Conservation (phyloP, 2,329 filamentous ascomycete genomes). For the Neonectria ditissima region DNA sequence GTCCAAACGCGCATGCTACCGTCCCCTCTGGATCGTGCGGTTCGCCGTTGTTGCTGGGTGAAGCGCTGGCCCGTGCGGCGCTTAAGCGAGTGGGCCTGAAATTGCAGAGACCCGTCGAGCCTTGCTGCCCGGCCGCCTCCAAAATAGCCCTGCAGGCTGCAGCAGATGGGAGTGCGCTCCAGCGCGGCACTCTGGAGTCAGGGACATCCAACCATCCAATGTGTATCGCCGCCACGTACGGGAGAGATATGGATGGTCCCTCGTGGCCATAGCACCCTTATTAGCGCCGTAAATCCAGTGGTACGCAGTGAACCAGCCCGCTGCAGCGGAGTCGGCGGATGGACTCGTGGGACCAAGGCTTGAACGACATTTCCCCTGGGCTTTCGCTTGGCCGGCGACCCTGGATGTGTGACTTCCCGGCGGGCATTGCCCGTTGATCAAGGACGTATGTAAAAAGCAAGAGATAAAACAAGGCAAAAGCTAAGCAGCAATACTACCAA, state of each 20-base stretch:
- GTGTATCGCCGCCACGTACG: not conserved
- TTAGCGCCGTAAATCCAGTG: not conserved
- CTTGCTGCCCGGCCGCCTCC: conserved; percentile 34
- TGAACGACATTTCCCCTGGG: not conserved
- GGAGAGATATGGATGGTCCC: not conserved
- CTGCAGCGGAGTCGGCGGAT: not conserved
- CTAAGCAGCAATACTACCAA: too few relatives aligned
- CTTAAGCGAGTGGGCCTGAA: conserved; percentile 49
- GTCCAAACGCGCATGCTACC: too few relatives aligned
- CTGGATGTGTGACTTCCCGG: not conserved
- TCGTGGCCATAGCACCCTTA: not conserved
- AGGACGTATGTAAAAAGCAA: not conserved
- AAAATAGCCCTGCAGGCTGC: conserved; percentile 39
- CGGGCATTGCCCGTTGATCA: not conserved
- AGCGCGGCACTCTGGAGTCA: too few relatives aligned
- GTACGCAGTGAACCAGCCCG: too few relatives aligned
- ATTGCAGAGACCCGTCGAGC: conserved; percentile 44
- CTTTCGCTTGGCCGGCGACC: not conserved
- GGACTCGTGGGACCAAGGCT: too few relatives aligned
- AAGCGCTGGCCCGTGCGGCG: conserved; percentile 46
- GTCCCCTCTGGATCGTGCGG: not conserved
- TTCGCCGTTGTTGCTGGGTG: conserved; percentile 44
- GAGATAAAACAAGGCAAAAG: not conserved
- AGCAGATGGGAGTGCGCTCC: conserved; percentile 27
- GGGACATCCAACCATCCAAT: too few relatives aligned